Percentiles rank a stretch among this genome's conserved stretches.
These are phyloP conservation scores for Nakazawaea wyomingensis DNA, from an alignment of 805 yeast genomes.

Conservation along the genomic window DNA sequence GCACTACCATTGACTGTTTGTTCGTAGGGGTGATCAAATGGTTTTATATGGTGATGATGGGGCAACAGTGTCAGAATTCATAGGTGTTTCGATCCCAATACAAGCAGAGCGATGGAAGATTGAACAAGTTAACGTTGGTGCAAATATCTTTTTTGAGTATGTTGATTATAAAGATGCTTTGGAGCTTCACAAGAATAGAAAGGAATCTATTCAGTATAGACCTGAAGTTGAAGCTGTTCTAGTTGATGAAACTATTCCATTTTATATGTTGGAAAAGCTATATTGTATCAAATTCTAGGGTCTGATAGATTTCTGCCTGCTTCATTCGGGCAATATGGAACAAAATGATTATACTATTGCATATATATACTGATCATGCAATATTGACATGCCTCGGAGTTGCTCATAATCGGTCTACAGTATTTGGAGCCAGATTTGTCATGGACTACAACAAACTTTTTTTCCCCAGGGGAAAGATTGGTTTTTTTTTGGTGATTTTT, in stretches of 20 bases:
- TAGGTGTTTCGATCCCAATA: constrained; percentile 22
- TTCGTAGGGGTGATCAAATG: constrained; percentile 22
- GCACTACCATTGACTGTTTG: constrained; percentile 24
- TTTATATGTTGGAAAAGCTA: constrained; percentile 14
- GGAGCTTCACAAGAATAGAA: constrained; percentile 23
- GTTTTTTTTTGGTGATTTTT: no score
- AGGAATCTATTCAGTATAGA: constrained; percentile 16
- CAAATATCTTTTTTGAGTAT: constrained; percentile 18
- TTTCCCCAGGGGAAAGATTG: no score
- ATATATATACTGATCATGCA: constrained; percentile 28
- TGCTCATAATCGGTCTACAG: constrained; percentile 25
- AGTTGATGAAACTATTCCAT: constrained; percentile 16
- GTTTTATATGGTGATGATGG: constrained; percentile 26
- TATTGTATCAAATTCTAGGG: constrained; percentile 14
- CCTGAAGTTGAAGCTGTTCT: constrained; percentile 4
- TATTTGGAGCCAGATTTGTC: constrained; percentile 27
- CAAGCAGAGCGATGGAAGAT: constrained; percentile 27
- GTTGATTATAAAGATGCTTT: constrained; percentile 22
- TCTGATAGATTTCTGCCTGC: constrained; percentile 17
- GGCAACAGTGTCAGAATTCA: constrained; percentile 25
- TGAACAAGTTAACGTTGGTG: constrained; percentile 27
- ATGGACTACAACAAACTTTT: no score
- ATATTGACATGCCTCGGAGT: constrained; percentile 24
- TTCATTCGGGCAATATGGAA: constrained; percentile 27
- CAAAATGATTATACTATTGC: no score